Evolutionary conservation across 2,329 filamentous ascomycete species (phyloP).

Genomic region (Cordyceps cicadae): DNA sequence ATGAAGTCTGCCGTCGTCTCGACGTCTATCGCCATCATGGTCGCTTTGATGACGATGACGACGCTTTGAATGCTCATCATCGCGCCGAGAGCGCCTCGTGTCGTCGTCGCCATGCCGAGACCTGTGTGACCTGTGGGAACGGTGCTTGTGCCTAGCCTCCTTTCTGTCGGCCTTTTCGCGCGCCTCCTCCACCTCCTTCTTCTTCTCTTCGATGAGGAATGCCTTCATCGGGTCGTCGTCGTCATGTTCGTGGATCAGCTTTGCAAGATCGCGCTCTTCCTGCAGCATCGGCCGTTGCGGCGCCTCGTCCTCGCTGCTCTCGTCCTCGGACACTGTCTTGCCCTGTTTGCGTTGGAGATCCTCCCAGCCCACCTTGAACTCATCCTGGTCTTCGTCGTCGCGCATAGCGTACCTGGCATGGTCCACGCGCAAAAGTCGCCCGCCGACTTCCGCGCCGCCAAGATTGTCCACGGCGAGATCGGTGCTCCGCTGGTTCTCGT

Average conservation of each 20-base stretch:
- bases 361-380: constrained; percentile 51
- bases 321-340: constrained; percentile 33
- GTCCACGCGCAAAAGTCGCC: constrained; percentile 76
- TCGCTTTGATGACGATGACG: constrained; percentile 15
- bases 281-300: constrained; percentile 56
- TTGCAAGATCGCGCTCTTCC: constrained; percentile 73
- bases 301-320: constrained; percentile 36
- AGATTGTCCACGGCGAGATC: constrained; percentile 95
- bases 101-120: constrained; percentile 25
- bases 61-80: background rate
- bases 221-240: constrained; percentile 98
- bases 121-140: constrained; percentile 39
- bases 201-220: constrained; percentile 83
- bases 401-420: constrained; percentile 85
- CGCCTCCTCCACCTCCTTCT: constrained; percentile 72
- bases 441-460: constrained; percentile 74
- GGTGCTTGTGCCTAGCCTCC: constrained; percentile 38
- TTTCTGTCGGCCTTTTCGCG: constrained; percentile 42
- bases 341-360: constrained; percentile 49
- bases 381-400: constrained; percentile 64
- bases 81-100: constrained; percentile 13
- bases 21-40: constrained; percentile 14
- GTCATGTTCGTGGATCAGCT: constrained; percentile 71
- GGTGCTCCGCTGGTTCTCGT: constrained; percentile 93
- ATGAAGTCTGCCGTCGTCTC: background rate